Evolutionary conservation across 78 protist genomes (phyloP), one percentile per base, ranked within the genome.

Genomic region (Protostelium mycophagum): DNA sequence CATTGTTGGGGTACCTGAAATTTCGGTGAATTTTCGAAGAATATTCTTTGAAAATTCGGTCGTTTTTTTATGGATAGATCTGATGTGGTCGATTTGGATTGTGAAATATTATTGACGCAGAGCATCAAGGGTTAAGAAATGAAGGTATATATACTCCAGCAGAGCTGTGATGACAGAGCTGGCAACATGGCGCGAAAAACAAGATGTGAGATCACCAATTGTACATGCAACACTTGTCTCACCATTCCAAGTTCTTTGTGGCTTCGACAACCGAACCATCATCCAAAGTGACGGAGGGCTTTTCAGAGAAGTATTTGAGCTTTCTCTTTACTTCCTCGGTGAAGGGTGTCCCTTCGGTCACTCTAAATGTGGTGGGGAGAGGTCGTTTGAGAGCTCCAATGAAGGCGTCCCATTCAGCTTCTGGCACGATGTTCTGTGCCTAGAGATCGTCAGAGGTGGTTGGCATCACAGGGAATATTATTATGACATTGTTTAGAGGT

Each of bases 281-380:
- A 16, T 85, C 88, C 31, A 89, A 39, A 28, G 84, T 35, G 36
- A 37, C 31, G 36, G 85, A 83, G 23, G 35, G 29, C 16, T 63
- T 36, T 28, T 9, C 23, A 38, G 87, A 73, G 37, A 91, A 37
- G 1, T 86, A 38, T 0, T 86, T 36, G 38, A 91, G 88, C 36
- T 90, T 90, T 29, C 83, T 85, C 28, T 34, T 35, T 0, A 91
- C 90, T 1, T 87, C 38, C 36, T 86, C 86, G 23, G 86, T 37
- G 83, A 89, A 23, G 1, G 89, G 92, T 36, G 88, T 87, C 28
- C 88, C 35, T 0, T 88, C 90, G 35, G 89, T 90, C 86, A 93
- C 87, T 35, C 95, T 38, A 29, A 93, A 89, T 34, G 96, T 93
- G 1, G 96, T 91, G 37, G 96, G 96, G 28, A 93, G 83, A 25